A percentile compares a stretch with the other conserved stretches of the same genome.
Conservation (phyloP, 139 green algal species). For the Pleodorina starrii region DNA sequence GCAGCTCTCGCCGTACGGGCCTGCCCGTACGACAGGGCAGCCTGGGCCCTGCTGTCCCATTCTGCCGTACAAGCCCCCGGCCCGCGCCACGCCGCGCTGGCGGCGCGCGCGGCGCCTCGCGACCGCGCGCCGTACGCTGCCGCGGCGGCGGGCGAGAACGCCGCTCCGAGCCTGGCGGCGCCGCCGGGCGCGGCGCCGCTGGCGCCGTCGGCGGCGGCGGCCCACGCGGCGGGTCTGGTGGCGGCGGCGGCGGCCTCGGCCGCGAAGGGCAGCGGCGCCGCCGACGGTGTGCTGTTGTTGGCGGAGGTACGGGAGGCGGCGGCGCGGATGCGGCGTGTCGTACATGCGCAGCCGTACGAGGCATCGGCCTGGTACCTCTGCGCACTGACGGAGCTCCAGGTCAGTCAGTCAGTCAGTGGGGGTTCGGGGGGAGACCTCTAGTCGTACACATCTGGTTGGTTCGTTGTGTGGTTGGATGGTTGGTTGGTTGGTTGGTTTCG, state of each 20-base stretch:
- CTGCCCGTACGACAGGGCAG: constrained; percentile 43
- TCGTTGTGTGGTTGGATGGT: too few relatives aligned
- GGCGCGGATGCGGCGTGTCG: constrained; percentile 16
- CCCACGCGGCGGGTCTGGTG: neutral
- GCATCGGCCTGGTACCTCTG: constrained; percentile 40
- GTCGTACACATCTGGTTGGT: too few relatives aligned
- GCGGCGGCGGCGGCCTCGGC: neutral
- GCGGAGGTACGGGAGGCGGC: neutral
- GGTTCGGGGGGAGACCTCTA: too few relatives aligned
- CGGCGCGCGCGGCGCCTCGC: constrained; percentile 14
- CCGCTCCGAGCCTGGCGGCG: neutral
- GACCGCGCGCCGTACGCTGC: neutral
- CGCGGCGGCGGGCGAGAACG: neutral
- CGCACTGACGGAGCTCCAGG: constrained; percentile 30
- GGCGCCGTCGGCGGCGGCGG: constrained; percentile 6
- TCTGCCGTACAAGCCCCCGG: neutral
- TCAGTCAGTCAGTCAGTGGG: too few relatives aligned
- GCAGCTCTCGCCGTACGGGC: constrained; percentile 50
- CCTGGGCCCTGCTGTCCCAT: constrained; percentile 12
- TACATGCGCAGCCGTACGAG: constrained; percentile 29
- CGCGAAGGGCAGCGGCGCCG: neutral
- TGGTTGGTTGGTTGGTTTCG: too few relatives aligned
- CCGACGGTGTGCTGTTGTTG: neutral
- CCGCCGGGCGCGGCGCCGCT: neutral
- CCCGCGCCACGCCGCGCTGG: constrained; percentile 21